Percentiles rank a stretch among this genome's conserved stretches.
phyloP scores from a whole-genome alignment of 2,329 filamentous ascomycete species.

The Stagonosporopsis vannaccii region DNA sequence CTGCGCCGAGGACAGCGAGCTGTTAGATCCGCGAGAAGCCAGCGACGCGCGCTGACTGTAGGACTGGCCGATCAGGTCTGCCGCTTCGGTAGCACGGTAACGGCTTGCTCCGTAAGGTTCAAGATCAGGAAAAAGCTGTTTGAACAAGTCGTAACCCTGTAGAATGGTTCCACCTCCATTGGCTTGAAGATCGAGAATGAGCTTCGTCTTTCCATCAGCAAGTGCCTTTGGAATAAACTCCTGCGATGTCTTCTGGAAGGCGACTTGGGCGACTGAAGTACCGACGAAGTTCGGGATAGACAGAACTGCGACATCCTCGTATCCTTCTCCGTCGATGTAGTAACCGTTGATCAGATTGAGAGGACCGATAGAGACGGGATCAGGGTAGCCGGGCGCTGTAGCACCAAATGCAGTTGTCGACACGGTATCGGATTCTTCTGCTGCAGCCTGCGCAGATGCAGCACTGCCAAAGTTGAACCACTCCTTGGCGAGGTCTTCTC shows the following conservation, averaged over 20 bases:
- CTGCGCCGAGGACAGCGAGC: conserved; percentile 51
- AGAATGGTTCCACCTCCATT: conserved; percentile 68
- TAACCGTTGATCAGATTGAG: conserved; percentile 56
- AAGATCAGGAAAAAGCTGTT: conserved; percentile 61
- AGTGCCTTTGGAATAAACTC: conserved; percentile 53
- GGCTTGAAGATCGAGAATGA: conserved; percentile 66
- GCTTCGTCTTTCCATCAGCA: conserved; percentile 63
- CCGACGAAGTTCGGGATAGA: conserved; percentile 52
- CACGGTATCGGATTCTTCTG: conserved; percentile 6
- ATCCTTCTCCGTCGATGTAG: conserved; percentile 53
- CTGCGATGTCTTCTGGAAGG: conserved; percentile 52
- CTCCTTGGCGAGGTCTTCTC: conserved; percentile 50
- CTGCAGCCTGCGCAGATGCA: conserved; percentile 1
- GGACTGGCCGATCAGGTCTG: conserved; percentile 55
- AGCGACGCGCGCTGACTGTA: conserved; percentile 44
- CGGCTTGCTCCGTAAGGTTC: conserved; percentile 60
- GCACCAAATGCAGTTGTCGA: conserved; percentile 21
- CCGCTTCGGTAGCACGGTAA: conserved; percentile 58
- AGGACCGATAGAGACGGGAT: conserved; percentile 49
- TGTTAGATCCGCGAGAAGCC: conserved; percentile 43
- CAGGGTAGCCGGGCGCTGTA: conserved; percentile 53
- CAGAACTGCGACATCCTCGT: conserved; percentile 56
- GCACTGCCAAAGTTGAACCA: conserved; percentile 45
- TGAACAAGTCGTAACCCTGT: conserved; percentile 68
- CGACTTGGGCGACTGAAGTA: conserved; percentile 24